A percentile compares a stretch with the other conserved stretches of the same genome.
These are phyloP conservation scores for Paraconiothyrium brasiliense DNA, from an alignment of 2,329 filamentous ascomycete genomes.

Conservation along the genomic window DNA sequence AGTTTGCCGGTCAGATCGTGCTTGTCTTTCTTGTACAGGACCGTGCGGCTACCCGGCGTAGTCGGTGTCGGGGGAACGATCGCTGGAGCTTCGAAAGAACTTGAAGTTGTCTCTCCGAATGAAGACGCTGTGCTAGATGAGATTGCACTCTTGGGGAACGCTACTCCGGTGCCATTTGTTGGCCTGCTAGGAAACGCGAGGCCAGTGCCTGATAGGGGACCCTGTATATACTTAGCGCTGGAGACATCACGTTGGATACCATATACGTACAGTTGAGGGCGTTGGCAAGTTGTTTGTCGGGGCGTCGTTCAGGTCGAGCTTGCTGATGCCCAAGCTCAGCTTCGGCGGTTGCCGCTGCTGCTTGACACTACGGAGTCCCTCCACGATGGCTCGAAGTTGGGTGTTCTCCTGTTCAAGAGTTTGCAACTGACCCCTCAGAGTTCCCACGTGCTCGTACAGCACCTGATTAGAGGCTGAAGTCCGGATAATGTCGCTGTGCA, in stretches of 20 bases:
- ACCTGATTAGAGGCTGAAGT: slow-evolving; percentile 1
- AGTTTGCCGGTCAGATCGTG: slow-evolving; percentile 33
- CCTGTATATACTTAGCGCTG: neutral
- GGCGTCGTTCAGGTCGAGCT: neutral
- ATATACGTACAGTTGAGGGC: neutral
- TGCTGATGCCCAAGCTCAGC: neutral
- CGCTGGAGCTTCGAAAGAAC: neutral
- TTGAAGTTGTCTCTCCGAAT: neutral
- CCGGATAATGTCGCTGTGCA: slow-evolving; percentile 2
- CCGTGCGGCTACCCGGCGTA: slow-evolving; percentile 9
- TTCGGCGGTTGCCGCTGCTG: neutral
- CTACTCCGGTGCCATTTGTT: neutral
- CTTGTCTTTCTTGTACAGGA: slow-evolving; percentile 26
- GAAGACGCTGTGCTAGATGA: neutral
- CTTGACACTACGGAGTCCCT: neutral
- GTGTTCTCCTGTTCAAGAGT: slow-evolving; percentile 1
- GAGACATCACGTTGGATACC: neutral
- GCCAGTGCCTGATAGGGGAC: neutral
- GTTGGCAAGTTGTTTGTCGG: neutral
- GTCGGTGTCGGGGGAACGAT: neutral
- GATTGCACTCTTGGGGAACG: neutral
- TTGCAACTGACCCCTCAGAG: neutral
- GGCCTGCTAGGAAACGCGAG: slow-evolving; percentile 5
- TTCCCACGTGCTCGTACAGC: slow-evolving; percentile 3
- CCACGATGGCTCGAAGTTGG: neutral